Evolutionary conservation across 2,329 filamentous ascomycete genomes (phyloP).

Genomic region (Colletotrichum horii): DNA sequence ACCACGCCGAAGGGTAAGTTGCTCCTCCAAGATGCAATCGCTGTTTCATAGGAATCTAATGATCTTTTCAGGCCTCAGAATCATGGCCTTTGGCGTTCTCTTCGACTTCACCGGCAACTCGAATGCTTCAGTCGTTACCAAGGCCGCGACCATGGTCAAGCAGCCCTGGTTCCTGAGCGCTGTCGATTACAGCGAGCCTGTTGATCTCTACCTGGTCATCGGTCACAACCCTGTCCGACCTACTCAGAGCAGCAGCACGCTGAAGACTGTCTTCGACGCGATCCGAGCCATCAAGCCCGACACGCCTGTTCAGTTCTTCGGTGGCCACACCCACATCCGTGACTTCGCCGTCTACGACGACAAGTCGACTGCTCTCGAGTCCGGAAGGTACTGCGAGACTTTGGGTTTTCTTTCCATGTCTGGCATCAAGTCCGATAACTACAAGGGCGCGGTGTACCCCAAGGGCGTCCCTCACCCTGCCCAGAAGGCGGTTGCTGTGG

Average conservation of each 20-base stretch:
- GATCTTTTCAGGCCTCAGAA: conserved; percentile 31
- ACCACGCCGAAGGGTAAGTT: conserved; percentile 39
- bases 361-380: conserved; percentile 64
- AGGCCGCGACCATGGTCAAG: conserved; percentile 54
- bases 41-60: background rate
- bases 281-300: conserved; percentile 62
- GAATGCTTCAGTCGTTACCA: conserved; percentile 65
- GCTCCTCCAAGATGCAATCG: accelerated
- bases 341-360: conserved; percentile 70
- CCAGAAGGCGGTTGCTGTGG: conserved; percentile 36
- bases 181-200: conserved; percentile 54
- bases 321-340: conserved; percentile 68
- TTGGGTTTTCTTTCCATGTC: conserved; percentile 70
- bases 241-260: conserved; percentile 46
- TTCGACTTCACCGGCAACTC: conserved; percentile 60
- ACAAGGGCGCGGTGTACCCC: conserved; percentile 37
- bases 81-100: conserved; percentile 50
- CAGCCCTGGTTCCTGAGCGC: conserved; percentile 66
- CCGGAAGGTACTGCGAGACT: conserved; percentile 72
- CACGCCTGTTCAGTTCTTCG: conserved; percentile 69
- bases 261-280: conserved; percentile 54
- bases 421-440: conserved; percentile 56
- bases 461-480: conserved; percentile 41
- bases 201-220: conserved; percentile 68
- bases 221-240: conserved; percentile 66